Percentiles rank a stretch among this genome's conserved stretches.
Evolutionary conservation across 768 basidiomycete genomes (phyloP).

Genomic region (Termitomyces sp.): DNA sequence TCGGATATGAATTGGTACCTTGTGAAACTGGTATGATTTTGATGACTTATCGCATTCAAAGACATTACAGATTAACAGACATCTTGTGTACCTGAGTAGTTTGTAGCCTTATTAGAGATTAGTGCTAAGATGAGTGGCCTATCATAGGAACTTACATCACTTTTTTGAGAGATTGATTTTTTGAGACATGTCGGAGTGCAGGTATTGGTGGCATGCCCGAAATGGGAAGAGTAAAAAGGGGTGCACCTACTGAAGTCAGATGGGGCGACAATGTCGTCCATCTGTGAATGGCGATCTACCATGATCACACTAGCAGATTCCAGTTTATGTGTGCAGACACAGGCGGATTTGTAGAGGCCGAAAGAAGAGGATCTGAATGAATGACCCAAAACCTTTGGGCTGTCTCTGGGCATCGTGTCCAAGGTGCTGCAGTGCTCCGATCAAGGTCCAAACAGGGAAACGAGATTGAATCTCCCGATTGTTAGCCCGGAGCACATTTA

Average conservation of each 20-base stretch:
- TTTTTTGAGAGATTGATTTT: background rate
- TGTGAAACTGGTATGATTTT: conserved; percentile 2
- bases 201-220: background rate
- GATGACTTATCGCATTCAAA: conserved; percentile 6
- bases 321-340: background rate
- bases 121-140: conserved; percentile 7
- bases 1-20: conserved; percentile 11
- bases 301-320: background rate
- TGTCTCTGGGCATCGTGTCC: background rate
- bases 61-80: background rate
- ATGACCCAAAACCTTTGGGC: conserved; percentile 1
- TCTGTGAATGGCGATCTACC: background rate
- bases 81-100: background rate
- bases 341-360: conserved; percentile 3
- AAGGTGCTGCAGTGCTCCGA: conserved; percentile 11
- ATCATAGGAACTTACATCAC: conserved; percentile 9
- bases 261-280: background rate
- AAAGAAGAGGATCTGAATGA: conserved; percentile 3
- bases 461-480: conserved; percentile 28
- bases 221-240: conserved; percentile 9
- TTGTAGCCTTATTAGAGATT: background rate
- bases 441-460: conserved; percentile 15
- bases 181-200: conserved; percentile 13
- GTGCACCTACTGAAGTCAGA: background rate
- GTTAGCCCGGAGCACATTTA: conserved; percentile 32